Conservation (phyloP, 1,284 basidiomycete genomes). For the Sporisorium iseilematis-ciliati region DNA sequence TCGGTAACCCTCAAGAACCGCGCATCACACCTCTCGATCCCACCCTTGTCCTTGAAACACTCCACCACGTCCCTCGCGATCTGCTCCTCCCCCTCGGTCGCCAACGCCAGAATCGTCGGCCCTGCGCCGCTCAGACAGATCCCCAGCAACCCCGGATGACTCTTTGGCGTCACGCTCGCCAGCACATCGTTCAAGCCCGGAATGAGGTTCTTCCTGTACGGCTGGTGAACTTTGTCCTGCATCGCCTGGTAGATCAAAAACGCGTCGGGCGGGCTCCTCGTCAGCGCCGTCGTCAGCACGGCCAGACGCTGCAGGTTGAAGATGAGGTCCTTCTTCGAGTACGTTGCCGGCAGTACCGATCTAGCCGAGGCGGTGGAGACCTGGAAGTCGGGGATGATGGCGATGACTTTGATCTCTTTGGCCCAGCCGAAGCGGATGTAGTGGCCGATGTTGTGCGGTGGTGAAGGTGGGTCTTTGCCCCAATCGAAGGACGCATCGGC, state of each 20-base stretch:
- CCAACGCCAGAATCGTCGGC: slow-evolving; percentile 96
- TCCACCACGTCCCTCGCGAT: slow-evolving; percentile 62
- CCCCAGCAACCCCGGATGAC: slow-evolving; percentile 92
- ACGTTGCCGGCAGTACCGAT: slow-evolving; percentile 84
- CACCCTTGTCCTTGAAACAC: slow-evolving; percentile 58
- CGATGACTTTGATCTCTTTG: slow-evolving; percentile 87
- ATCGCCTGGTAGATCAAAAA: slow-evolving; percentile 98
- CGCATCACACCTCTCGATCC: slow-evolving; percentile 58
- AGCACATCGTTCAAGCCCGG: slow-evolving; percentile 79
- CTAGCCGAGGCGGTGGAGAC: slow-evolving; percentile 94
- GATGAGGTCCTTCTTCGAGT: slow-evolving; percentile 89
- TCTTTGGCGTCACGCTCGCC: slow-evolving; percentile 83
- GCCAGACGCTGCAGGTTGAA: slow-evolving; percentile 98
- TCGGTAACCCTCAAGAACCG: slow-evolving; percentile 63
- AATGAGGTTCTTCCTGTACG: slow-evolving; percentile 90
- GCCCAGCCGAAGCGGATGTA: slow-evolving; percentile 93
- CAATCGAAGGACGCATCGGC: slow-evolving; percentile 89
- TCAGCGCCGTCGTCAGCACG: slow-evolving; percentile 95
- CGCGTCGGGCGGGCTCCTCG: slow-evolving; percentile 88
- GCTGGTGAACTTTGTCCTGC: slow-evolving; percentile 98
- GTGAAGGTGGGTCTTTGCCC: slow-evolving; percentile 87
- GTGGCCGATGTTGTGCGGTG: slow-evolving; percentile 92
- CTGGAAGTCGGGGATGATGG: slow-evolving; percentile 96
- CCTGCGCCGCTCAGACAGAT: slow-evolving; percentile 98
- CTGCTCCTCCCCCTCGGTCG: slow-evolving; percentile 74